phyloP scores from a whole-genome alignment of 2,329 filamentous ascomycete species.

The Pseudocercospora macadamiae region DNA sequence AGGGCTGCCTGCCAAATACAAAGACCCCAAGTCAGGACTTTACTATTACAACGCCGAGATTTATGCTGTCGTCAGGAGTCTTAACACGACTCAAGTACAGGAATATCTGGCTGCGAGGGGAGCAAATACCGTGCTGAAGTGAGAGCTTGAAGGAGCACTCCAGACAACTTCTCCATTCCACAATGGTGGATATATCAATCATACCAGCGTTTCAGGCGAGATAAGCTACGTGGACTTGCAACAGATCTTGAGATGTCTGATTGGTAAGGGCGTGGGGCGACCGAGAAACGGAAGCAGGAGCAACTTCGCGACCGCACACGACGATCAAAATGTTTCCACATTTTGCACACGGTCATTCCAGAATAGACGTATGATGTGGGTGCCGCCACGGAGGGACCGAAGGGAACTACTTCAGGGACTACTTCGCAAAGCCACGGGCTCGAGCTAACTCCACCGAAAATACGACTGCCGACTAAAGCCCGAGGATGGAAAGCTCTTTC shows the following conservation, averaged over 20 bases:
- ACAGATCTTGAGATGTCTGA: neutral
- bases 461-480: neutral
- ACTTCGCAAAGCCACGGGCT: constrained; percentile 8
- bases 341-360: neutral
- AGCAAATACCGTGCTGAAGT: constrained; percentile 92
- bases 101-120: constrained; percentile 86
- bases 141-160: constrained; percentile 40
- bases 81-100: constrained; percentile 83
- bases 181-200: neutral
- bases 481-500: constrained; percentile 6
- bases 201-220: neutral
- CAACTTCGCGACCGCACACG: constrained; percentile 1
- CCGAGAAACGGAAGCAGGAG: neutral
- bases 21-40: constrained; percentile 91
- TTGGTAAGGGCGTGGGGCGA: neutral
- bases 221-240: neutral
- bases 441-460: constrained; percentile 3
- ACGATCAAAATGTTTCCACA: neutral
- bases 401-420: constrained; percentile 8
- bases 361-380: neutral
- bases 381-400: constrained; percentile 6
- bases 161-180: neutral
- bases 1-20: constrained; percentile 85
- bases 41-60: constrained; percentile 93
- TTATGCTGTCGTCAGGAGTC: constrained; percentile 76